These are phyloP conservation scores for Cladosporium sp. DNA, from an alignment of 2,329 filamentous ascomycete species.

Conservation along the genomic window DNA sequence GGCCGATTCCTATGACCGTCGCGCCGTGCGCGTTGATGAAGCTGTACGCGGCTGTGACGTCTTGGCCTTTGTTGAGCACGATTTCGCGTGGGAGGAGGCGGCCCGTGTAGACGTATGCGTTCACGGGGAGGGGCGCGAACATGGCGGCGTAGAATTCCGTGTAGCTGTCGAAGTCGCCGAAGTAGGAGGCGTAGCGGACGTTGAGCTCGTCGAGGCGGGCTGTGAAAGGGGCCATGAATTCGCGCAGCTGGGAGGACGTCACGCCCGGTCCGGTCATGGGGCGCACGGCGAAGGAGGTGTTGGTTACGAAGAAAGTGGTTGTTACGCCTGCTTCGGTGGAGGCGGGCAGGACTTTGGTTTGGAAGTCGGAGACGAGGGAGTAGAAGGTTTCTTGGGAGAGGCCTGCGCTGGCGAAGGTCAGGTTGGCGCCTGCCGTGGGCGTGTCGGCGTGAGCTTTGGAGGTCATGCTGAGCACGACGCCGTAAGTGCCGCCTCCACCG, in stretches of 20 bases:
- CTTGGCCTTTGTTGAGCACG: constrained; percentile 28
- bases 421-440: constrained; percentile 40
- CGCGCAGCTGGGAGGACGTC: constrained; percentile 38
- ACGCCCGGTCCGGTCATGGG: constrained; percentile 48
- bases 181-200: constrained; percentile 30
- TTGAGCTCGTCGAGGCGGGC: constrained; percentile 35
- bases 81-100: constrained; percentile 33
- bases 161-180: constrained; percentile 32
- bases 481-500: constrained; percentile 58
- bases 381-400: constrained; percentile 43
- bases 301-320: constrained; percentile 46
- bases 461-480: constrained; percentile 54
- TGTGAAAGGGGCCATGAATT: constrained; percentile 44
- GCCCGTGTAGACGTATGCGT: constrained; percentile 24
- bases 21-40: constrained; percentile 33
- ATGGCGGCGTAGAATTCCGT: constrained; percentile 31
- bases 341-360: constrained; percentile 41
- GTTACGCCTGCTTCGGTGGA: constrained; percentile 50
- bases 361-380: constrained; percentile 44
- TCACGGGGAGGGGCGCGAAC: constrained; percentile 30
- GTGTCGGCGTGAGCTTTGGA: constrained; percentile 47
- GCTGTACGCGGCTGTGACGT: constrained; percentile 31
- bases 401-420: constrained; percentile 37
- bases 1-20: constrained; percentile 35
- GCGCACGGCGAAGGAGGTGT: constrained; percentile 45